Evolutionary conservation across 2,329 filamentous ascomycete species (phyloP), one percentile per base, ranked within the genome.

Genomic region (Alternaria postmessia): DNA sequence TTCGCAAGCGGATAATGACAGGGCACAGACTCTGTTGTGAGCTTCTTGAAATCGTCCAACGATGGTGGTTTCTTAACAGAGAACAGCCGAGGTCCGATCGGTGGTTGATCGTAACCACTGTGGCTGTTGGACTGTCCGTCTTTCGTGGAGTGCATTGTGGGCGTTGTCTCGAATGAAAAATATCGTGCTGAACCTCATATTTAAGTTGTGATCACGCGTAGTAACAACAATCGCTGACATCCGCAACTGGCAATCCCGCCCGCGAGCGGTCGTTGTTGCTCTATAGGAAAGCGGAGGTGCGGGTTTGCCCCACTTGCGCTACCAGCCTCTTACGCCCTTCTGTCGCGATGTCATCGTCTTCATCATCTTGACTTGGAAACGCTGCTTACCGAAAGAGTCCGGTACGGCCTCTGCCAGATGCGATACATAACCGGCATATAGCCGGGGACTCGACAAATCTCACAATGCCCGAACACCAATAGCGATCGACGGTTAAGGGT

Each of bases 1-100:
- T 68, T 68, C 1, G 85, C 81, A 1, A 86, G 79, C 0, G 85
- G 84, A 57, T 87, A 88, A 5, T 64, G 12, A 9, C 59, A 7
- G 18, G 75, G 67, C 7, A 76, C 70, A 11, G 70, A 78, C 49
- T 81, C 79, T 3, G 79, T 80, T 65, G 81, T 85, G 28, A 85
- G 74, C 2, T 69, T 66, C 59, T 79, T 75, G 67, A 87, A 84
- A 2, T 78, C 75, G 4, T 80, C 68, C 3, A 87, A 64, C 1
- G 79, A 79, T 1, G 81, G 78, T 2, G 77, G 63, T 4, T 72
- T 63, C 11, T 72, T 63, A 20, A 65, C 59, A 9, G 68, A 70
- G 61, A 72, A 77, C 16, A 74, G 61, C n/a, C 74, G 73, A 48
- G 66, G 57, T 39, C 59, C 62, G 22, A 76, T 66, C 28, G 57